A percentile compares a stretch with the other conserved stretches of the same genome.
phyloP scores from a whole-genome alignment of 805 yeast genomes.

The Metschnikowia colocasiae region DNA sequence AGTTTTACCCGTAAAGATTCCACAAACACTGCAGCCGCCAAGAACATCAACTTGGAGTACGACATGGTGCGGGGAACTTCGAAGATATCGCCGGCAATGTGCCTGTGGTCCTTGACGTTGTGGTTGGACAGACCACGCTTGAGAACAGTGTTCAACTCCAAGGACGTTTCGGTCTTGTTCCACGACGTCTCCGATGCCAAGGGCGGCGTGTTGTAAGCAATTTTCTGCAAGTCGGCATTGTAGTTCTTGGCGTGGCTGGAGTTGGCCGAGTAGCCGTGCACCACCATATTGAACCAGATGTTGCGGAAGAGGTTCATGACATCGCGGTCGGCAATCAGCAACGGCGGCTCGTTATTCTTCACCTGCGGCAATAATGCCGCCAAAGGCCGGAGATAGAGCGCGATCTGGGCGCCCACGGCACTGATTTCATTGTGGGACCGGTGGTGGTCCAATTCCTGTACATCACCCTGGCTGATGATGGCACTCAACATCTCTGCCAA shows the following conservation, averaged over 20 bases:
- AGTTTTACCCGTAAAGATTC: slow-evolving; percentile 75
- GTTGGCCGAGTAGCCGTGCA: slow-evolving; percentile 76
- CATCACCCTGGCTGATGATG: slow-evolving; percentile 77
- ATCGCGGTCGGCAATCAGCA: slow-evolving; percentile 41
- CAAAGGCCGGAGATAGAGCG: slow-evolving; percentile 62
- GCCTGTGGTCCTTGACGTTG: slow-evolving; percentile 72
- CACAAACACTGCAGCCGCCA: slow-evolving; percentile 74
- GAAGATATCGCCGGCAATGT: slow-evolving; percentile 49
- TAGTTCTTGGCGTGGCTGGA: slow-evolving; percentile 53
- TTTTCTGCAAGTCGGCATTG: slow-evolving; percentile 49
- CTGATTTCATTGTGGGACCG: slow-evolving; percentile 71
- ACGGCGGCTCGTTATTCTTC: slow-evolving; percentile 40
- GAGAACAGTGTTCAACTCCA: slow-evolving; percentile 86
- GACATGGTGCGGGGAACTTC: slow-evolving; percentile 54
- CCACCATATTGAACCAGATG: slow-evolving; percentile 90
- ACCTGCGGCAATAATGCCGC: slow-evolving; percentile 68
- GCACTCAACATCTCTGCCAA: slow-evolving; percentile 62
- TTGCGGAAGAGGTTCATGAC: slow-evolving; percentile 67
- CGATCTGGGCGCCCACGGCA: slow-evolving; percentile 66
- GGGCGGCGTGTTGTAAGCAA: slow-evolving; percentile 69
- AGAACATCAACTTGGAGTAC: slow-evolving; percentile 77
- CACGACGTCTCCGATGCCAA: slow-evolving; percentile 27
- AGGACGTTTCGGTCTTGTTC: slow-evolving; percentile 83
- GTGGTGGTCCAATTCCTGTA: slow-evolving; percentile 69
- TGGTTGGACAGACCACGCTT: slow-evolving; percentile 85